Evolutionary conservation across 352 stramenopile species (phyloP).

Genomic region (Pythium oligandrum): DNA sequence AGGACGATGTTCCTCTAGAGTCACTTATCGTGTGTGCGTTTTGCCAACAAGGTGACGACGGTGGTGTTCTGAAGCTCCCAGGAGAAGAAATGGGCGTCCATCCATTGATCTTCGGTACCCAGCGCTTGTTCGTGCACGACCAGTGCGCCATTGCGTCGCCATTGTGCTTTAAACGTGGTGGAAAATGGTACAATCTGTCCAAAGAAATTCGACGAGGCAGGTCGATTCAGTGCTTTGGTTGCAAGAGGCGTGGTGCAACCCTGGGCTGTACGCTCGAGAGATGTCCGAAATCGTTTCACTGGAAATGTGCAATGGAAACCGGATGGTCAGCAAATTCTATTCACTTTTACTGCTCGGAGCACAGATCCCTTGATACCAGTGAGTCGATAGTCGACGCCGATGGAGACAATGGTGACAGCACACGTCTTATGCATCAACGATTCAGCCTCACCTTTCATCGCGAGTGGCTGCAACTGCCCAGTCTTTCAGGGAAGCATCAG

Average conservation of each 20-base stretch:
- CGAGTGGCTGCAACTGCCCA: slow-evolving; percentile 71
- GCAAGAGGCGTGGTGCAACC: slow-evolving; percentile 69
- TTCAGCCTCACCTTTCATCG: slow-evolving; percentile 70
- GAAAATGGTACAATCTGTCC: slow-evolving; percentile 80
- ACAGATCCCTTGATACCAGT: slow-evolving; percentile 19
- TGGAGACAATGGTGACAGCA: slow-evolving; percentile 5
- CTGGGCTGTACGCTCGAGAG: slow-evolving; percentile 63
- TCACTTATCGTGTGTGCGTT: slow-evolving; percentile 75
- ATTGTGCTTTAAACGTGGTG: slow-evolving; percentile 71
- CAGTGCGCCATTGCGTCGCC: slow-evolving; percentile 83
- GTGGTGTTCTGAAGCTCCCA: slow-evolving; percentile 69
- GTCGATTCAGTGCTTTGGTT: slow-evolving; percentile 57
- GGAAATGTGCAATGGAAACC: slow-evolving; percentile 70
- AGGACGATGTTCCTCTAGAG: slow-evolving; percentile 23
- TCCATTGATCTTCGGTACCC: slow-evolving; percentile 56
- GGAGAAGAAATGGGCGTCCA: slow-evolving; percentile 70
- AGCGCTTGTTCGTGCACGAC: slow-evolving; percentile 83
- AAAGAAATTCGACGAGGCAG: slow-evolving; percentile 78
- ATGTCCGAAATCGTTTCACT: slow-evolving; percentile 76
- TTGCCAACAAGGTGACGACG: slow-evolving; percentile 64
- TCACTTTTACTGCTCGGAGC: slow-evolving; percentile 76
- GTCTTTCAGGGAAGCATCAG: slow-evolving; percentile 42
- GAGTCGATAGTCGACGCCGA: slow-evolving; percentile 8
- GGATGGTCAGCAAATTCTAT: slow-evolving; percentile 75
- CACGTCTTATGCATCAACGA: slow-evolving; percentile 23